Base-by-base conservation (phyloP, 257 asterid genomes). In the Galeopsis tetrahit region DNA sequence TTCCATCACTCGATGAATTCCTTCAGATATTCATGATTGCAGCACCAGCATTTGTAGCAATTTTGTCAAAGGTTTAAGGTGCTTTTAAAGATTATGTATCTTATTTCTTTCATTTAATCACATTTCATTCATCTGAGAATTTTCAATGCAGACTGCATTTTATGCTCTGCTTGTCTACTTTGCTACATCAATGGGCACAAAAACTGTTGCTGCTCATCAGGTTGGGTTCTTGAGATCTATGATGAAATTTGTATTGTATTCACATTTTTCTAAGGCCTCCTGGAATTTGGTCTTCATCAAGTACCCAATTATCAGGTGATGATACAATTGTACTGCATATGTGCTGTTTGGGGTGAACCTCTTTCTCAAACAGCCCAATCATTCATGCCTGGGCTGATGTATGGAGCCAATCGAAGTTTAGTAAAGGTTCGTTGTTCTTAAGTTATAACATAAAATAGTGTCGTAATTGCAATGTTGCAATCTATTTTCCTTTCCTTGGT, bases 291-390 rank as follows among this genome's bases (percentile, higher is more conserved):
- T 57, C 34, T 68, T 66, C 38, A 53, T 17, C 62, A 34, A 64
- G 33, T 66, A 32, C 69, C 56, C 66, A 17, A 15, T 58, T 57
- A 71, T 55, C 70, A 91, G 97, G 97, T 91, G 80, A 87, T 91
- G 97, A 79, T 91, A 76, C 97, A 91, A 69, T 63, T 91, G 63
- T 91, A 78, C 81, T 68, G 89, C 89, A 80, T 87, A 72, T 91
- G 92, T 76, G 78, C 96, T 43, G 93, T 91, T 38, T 91, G 88
- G 90, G 96, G 91, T 21, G 96, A 91, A 78, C 97, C 96, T 53
- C 96, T 91, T 59, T 91, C 96, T 74, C 97, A 91, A 77, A 91
- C 97, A 2, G 95, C 97, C 21, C 96, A 91, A 82, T 86, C 96
- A 46, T 91, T 87, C 77, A 91, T 91, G 97, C 96, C 95, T 3